Evolutionary conservation across 1,284 basidiomycete genomes (phyloP).

Genomic region (Lentinula novae-zelandiae): DNA sequence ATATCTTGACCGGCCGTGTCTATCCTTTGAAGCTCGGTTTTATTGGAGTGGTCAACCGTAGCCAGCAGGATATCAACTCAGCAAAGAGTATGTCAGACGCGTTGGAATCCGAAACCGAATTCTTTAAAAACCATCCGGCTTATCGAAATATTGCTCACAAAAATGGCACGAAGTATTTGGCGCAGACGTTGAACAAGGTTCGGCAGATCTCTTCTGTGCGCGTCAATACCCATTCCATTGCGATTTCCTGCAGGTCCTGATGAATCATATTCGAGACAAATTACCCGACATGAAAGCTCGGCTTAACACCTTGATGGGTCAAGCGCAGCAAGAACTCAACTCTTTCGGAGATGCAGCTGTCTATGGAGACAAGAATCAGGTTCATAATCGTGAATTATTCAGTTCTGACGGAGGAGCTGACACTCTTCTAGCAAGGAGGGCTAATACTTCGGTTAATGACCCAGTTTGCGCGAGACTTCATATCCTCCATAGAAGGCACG

Average conservation of each 20-base stretch:
- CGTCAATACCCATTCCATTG: background rate
- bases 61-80: slow-evolving; percentile 95
- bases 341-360: slow-evolving; percentile 94
- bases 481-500: slow-evolving; percentile 98
- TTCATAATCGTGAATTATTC: slow-evolving; percentile 25
- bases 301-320: slow-evolving; percentile 97
- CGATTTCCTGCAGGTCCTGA: slow-evolving; percentile 63
- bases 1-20: slow-evolving; percentile 93
- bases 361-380: slow-evolving; percentile 90
- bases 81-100: slow-evolving; percentile 88
- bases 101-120: slow-evolving; percentile 83
- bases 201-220: background rate
- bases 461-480: slow-evolving; percentile 96
- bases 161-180: slow-evolving; percentile 94
- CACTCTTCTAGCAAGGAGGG: slow-evolving; percentile 61
- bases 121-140: slow-evolving; percentile 87
- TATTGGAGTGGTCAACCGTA: slow-evolving; percentile 96
- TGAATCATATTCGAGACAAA: slow-evolving; percentile 98
- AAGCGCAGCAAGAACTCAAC: slow-evolving; percentile 97
- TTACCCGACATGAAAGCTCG: slow-evolving; percentile 99
- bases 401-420: background rate
- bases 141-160: slow-evolving; percentile 97
- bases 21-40: slow-evolving; percentile 98
- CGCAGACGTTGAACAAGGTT: slow-evolving; percentile 92
- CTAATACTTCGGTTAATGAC: slow-evolving; percentile 97